Base-by-base conservation (phyloP, 257 asterid species). In the Nicotiana tabacum region DNA sequence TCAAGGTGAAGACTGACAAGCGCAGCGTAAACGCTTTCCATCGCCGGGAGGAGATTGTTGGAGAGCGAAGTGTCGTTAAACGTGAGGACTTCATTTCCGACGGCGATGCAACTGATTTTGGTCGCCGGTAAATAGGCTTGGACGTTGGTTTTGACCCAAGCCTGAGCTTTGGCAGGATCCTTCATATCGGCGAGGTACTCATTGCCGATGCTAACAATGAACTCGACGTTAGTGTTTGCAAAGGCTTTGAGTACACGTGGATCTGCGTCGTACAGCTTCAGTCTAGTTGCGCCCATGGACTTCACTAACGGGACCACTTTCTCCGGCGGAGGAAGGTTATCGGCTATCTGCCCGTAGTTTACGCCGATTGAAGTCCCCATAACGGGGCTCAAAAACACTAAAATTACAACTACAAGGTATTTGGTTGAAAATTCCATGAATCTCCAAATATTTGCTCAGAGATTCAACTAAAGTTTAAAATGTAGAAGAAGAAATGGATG, bases 341-440 rank as follows among this genome's bases (percentile, higher is more conserved):
- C 82, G 4, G 97, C 98, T n/a, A 95, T 80, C 84, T 89, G 97
- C 64, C 98, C 98, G 85, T 95, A 95, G 96, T 95, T 95, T 80
- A 95, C 87, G 78, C 97, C 97, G 2, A 95, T 83, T 5, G 93
- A 77, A 16, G 24, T 24, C 13, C 80, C 67, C 58, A 84, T 88
- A 68, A 81, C 69, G 21, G 56, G 87, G 84, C 66, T 84, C 77
- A 5, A 30, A 29, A 81, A 46, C 83, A 17, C 18, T 81, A 66
- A 51, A 30, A 81, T 39, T 81, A 81, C 13, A 66, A 77, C 66
- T 61, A 15, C 16, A 61, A 21, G 9, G 13, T 29, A 61, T 61
- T 21, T 61, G 11, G 11, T 9, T 5, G 66, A 61, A 21, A n/a
- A 61, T 61, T 6, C 58, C 58, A 53, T 53, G 58, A 53, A 53